Percentiles rank a stretch among this genome's conserved stretches.
phyloP scores from a whole-genome alignment of 169 alveolate species.

The Plasmodium sp. region DNA sequence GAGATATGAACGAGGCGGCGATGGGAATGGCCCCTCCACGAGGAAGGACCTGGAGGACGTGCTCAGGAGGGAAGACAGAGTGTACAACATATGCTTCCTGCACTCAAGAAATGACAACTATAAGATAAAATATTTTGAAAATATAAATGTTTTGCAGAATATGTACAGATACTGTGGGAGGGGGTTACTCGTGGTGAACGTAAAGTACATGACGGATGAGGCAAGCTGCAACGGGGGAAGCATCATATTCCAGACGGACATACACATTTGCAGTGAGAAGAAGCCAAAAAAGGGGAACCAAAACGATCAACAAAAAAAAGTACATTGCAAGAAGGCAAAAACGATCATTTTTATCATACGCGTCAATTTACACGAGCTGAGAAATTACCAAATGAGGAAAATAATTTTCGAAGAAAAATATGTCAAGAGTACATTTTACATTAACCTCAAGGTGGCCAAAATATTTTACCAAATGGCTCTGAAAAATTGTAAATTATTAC shows the following conservation, averaged over 20 bases:
- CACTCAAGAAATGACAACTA: constrained; percentile 25
- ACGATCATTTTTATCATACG: constrained; percentile 49
- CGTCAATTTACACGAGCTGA: constrained; percentile 39
- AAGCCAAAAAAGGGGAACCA: background rate
- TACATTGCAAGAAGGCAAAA: constrained; percentile 24
- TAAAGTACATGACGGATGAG: constrained; percentile 19
- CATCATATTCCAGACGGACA: constrained; percentile 44
- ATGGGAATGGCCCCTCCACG: background rate
- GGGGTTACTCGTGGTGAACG: constrained; percentile 61
- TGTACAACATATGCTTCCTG: constrained; percentile 58
- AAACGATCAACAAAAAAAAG: background rate
- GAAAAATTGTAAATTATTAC: constrained; percentile 7
- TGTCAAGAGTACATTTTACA: constrained; percentile 30
- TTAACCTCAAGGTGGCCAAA: constrained; percentile 27
- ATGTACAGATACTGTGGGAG: constrained; percentile 64
- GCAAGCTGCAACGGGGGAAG: background rate
- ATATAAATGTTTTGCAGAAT: constrained; percentile 27
- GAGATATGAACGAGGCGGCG: background rate
- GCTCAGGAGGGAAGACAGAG: constrained; percentile 13
- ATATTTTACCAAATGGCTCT: constrained; percentile 40
- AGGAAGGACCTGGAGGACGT: constrained; percentile 13
- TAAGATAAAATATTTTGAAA: constrained; percentile 43
- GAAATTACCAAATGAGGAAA: constrained; percentile 29
- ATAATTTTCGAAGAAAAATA: constrained; percentile 54
- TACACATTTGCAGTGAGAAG: constrained; percentile 47